phyloP scores from a whole-genome alignment of 495 filamentous ascomycete species.

The Amniculicola lignicola region DNA sequence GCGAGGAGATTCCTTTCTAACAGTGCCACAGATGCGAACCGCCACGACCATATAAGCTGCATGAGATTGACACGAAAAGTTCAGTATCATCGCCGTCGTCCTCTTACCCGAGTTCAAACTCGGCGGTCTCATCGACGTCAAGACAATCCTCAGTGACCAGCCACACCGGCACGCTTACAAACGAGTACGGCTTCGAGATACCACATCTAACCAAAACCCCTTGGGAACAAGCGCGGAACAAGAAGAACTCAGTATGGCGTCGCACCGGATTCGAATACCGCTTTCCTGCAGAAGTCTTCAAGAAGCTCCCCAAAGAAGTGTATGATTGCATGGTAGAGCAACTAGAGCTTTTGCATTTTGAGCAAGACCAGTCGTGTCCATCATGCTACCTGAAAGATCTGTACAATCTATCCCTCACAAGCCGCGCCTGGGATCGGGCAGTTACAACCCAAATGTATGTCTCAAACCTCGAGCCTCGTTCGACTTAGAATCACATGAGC shows the following conservation, averaged over 20 bases:
- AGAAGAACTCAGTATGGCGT: conserved; percentile 14
- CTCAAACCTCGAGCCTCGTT: background rate
- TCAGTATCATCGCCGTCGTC: conserved; percentile 15
- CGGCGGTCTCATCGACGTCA: conserved; percentile 1
- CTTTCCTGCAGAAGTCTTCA: conserved; percentile 39
- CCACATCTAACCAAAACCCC: conserved; percentile 38
- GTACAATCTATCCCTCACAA: conserved; percentile 62
- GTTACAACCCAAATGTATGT: conserved; percentile 64
- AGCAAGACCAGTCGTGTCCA: conserved; percentile 53
- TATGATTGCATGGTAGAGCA: conserved; percentile 56
- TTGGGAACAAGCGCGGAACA: conserved; percentile 37
- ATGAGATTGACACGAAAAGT: background rate
- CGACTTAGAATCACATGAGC: background rate
- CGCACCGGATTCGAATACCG: conserved; percentile 1
- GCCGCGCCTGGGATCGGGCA: conserved; percentile 64
- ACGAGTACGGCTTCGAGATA: conserved; percentile 14
- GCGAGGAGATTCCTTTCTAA: background rate
- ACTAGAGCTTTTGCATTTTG: conserved; percentile 50
- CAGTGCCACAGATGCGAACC: conserved; percentile 5
- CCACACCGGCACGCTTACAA: background rate
- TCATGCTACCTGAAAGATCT: conserved; percentile 79
- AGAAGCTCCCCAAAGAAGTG: conserved; percentile 54
- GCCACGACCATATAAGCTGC: background rate
- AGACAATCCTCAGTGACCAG: conserved; percentile 7
- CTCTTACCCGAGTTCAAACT: background rate